phyloP scores from a whole-genome alignment of 352 stramenopile species.

The Globisporangium cystogenes region DNA sequence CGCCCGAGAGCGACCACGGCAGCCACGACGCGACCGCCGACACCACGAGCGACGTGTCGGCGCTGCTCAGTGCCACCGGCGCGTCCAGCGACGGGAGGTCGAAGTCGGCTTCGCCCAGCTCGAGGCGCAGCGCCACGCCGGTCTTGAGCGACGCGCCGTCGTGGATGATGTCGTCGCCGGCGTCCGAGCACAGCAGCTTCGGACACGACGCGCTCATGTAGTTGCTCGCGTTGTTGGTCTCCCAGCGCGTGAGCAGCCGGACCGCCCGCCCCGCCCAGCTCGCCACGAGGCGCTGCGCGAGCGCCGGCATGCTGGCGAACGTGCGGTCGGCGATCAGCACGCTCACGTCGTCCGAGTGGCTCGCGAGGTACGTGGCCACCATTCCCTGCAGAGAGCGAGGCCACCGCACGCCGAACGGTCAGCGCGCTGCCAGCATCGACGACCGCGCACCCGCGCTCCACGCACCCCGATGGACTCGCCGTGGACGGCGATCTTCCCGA shows the following conservation, averaged over 20 bases:
- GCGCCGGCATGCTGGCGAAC: slow-evolving; percentile 69
- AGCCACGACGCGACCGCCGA: not conserved
- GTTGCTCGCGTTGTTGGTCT: slow-evolving; percentile 76
- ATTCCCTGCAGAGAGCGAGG: slow-evolving; percentile 25
- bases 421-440: not conserved
- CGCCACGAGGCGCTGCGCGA: slow-evolving; percentile 73
- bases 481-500: slow-evolving; percentile 68
- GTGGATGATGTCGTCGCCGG: slow-evolving; percentile 77
- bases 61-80: slow-evolving; percentile 5
- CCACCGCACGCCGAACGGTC: not conserved
- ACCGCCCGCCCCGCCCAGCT: slow-evolving; percentile 66
- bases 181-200: slow-evolving; percentile 81
- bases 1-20: slow-evolving; percentile 1
- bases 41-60: not conserved
- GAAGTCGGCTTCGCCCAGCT: slow-evolving; percentile 47
- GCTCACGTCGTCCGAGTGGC: slow-evolving; percentile 48
- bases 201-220: slow-evolving; percentile 65
- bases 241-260: slow-evolving; percentile 66
- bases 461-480: slow-evolving; percentile 75
- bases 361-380: slow-evolving; percentile 65
- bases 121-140: slow-evolving; percentile 58
- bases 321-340: slow-evolving; percentile 77
- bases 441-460: not conserved
- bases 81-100: slow-evolving; percentile 15
- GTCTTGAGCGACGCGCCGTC: slow-evolving; percentile 81